These are phyloP conservation scores for Saururus chinensis DNA, from an alignment of 164 flowering plant genomes.

Conservation along the genomic window DNA sequence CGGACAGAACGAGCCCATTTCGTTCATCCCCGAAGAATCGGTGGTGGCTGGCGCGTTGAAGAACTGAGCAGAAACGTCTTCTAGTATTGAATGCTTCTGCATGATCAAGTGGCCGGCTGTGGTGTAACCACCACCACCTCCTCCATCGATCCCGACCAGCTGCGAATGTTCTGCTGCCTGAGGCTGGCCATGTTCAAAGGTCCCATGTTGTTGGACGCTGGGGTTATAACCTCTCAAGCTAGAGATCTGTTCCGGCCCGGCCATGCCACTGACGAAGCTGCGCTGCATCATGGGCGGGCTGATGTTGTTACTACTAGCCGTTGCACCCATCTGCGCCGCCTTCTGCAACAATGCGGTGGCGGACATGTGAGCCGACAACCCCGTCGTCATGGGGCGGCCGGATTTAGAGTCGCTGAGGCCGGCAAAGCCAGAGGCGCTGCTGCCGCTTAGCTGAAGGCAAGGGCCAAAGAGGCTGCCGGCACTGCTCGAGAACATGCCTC, in stretches of 20 bases:
- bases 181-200: conserved; percentile 13
- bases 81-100: conserved; percentile 7
- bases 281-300: conserved; percentile 15
- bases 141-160: conserved; percentile 13
- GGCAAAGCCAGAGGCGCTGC: conserved; percentile 31
- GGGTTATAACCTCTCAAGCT: conserved; percentile 16
- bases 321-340: conserved; percentile 61
- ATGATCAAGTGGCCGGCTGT: conserved; percentile 17
- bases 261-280: conserved; percentile 20
- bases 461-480: conserved; percentile 47
- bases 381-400: conserved; percentile 4
- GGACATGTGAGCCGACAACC: conserved; percentile 23
- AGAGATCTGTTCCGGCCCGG: conserved; percentile 28
- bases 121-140: background rate
- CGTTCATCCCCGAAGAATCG: conserved; percentile 10
- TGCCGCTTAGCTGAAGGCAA: conserved; percentile 47
- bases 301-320: conserved; percentile 20
- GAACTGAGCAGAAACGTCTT: conserved; percentile 16
- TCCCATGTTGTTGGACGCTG: conserved; percentile 5
- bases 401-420: conserved; percentile 27
- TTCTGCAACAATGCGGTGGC: conserved; percentile 51
- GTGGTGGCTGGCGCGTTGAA: conserved; percentile 6
- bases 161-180: conserved; percentile 14
- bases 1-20: conserved; percentile 20
- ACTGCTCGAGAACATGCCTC: conserved; percentile 41